Conservation (phyloP, 371 early-diverging fungal genomes). For the Dichotomocladium elegans region DNA sequence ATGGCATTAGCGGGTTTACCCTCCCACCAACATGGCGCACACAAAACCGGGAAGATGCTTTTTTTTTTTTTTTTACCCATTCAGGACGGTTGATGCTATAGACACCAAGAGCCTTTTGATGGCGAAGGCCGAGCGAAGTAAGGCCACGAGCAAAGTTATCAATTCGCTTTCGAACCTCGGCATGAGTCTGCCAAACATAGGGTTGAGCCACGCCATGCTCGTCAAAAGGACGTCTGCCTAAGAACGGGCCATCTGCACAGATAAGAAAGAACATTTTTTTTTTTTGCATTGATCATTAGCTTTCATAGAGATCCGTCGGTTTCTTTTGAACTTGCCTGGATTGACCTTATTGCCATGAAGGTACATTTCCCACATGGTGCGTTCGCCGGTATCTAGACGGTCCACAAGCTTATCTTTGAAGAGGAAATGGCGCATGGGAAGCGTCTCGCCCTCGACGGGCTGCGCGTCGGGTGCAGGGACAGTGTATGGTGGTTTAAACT, state of each 20-base stretch:
- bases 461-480: conserved; percentile 31
- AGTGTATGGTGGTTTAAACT: conserved; percentile 36
- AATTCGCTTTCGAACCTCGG: conserved; percentile 47
- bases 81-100: conserved; percentile 88
- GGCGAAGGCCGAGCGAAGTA: conserved; percentile 33
- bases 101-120: conserved; percentile 59
- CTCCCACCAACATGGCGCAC: neutral
- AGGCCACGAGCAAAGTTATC: conserved; percentile 64
- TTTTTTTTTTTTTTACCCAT: no score
- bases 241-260: conserved; percentile 34
- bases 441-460: conserved; percentile 48
- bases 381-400: conserved; percentile 37
- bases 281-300: neutral
- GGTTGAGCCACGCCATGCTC: conserved; percentile 52
- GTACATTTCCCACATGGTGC: conserved; percentile 57
- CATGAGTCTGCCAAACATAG: conserved; percentile 64
- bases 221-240: conserved; percentile 54
- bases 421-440: conserved; percentile 47
- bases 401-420: conserved; percentile 49
- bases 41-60: no score
- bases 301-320: no score
- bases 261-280: neutral
- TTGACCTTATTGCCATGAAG: conserved; percentile 48
- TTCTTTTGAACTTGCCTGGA: conserved; percentile 25
- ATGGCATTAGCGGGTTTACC: neutral